Evolutionary conservation across 805 yeast species (phyloP), one percentile per base, ranked within the genome.

Genomic region (Candida gorgasii): DNA sequence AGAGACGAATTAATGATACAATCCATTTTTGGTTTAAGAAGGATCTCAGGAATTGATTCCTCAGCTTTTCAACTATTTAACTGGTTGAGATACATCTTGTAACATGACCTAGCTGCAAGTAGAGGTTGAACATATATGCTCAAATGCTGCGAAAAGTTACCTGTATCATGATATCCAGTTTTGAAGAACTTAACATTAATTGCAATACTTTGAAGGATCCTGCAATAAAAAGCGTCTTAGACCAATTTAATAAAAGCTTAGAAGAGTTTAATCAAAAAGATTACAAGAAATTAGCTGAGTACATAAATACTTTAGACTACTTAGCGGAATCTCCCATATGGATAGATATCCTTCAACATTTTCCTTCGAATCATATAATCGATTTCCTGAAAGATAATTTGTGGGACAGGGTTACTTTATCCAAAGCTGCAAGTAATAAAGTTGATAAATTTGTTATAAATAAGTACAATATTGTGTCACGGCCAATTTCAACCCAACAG

Each of bases 21-120:
- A 38, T 69, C 66, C 44, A 61, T 70, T 7, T 69, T 70, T 50
- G 75, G 70, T 44, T 48, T 70, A 17, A 56, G 68, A 40, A 75
- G 73, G 0, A 70, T 70, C 75, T 50, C 69, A 2, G 67, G 57
- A 22, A 35, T 70, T 4, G 76, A 70, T 48, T 69, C 75, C 1
- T 65, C 72, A 2, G 76, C 76, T 0, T 69, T 70, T 11, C 65
- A 63, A 40, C 47, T 49, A 4, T 46, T 70, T 20, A 51, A 53
- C 33, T 62, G 58, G 19, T 53, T 67, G 14, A n/a, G n/a, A n/a
- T n/a, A n/a, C n/a, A n/a, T n/a, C n/a, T n/a, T n/a, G n/a, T n/a
- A n/a, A n/a, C n/a, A n/a, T n/a, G n/a, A n/a, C n/a, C n/a, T n/a
- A n/a, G n/a, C n/a, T n/a, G n/a, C n/a, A n/a, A n/a, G n/a, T n/a